Evolutionary conservation across 140 eudicot species (phyloP), one percentile per base, ranked within the genome.

Genomic region (Ambrosia hybrid): DNA sequence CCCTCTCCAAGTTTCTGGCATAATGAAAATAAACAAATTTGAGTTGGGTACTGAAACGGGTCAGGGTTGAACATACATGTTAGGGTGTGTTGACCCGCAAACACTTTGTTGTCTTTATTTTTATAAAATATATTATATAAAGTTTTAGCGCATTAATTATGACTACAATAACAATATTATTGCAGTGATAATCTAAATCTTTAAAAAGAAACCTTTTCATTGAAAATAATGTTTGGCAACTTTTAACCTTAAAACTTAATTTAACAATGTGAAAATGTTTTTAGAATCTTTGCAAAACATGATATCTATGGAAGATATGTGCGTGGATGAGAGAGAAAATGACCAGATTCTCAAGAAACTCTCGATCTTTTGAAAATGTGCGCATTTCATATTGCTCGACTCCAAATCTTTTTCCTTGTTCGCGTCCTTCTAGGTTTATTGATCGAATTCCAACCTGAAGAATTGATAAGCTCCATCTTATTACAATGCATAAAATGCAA

Each of bases 321-420:
- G 61, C 6, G 49, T 30, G 68, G 78, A 65, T 37, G 67, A 45
- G 74, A 67, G 76, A 76, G 82, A 79, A 49, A 77, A 66, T 58
- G 11, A 92, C 98, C 98, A 93, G 80, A 80, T 85, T 90, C 78
- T 93, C 96, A 59, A 93, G 59, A n/a, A 82, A 75, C 39, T 83
- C 65, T 9, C 91, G 97, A 82, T 93, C 96, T 83, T 78, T 87
- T 37, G 97, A 90, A 80, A 87, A 93, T 21, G 89, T 84, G 53
- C 98, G 83, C 98, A 93, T 93, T 86, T 93, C 98, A 74, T 82
- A 90, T 80, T 90, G 98, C 85, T 93, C 97, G 45, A 93, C 98
- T 1, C 98, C 98, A 76, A 90, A 93, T 79, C 83, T 83, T 79
- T 93, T 90, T 79, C 97, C 98, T 79, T 93, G 98, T 45, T 93